These are phyloP conservation scores for Pichia sp. DNA, from an alignment of 1,139 yeast species.

Conservation along the genomic window DNA sequence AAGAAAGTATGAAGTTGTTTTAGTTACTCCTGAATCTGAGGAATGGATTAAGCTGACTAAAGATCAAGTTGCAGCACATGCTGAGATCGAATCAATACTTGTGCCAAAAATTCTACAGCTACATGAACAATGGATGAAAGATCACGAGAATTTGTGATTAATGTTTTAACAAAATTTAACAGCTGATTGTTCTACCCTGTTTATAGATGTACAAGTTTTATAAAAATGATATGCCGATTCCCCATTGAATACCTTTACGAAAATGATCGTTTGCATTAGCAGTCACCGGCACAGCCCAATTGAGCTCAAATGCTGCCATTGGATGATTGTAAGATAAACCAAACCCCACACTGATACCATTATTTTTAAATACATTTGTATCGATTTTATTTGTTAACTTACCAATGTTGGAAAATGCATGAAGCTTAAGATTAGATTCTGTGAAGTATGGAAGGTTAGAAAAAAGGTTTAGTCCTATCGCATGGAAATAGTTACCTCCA, in stretches of 20 bases:
- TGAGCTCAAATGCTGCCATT: slow-evolving; percentile 84
- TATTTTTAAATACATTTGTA: slow-evolving; percentile 5
- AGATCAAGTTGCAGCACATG: slow-evolving; percentile 32
- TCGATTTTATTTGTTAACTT: slow-evolving; percentile 36
- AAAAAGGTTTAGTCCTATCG: slow-evolving; percentile 65
- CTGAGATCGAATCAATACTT: slow-evolving; percentile 69
- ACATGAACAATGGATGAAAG: slow-evolving; percentile 56
- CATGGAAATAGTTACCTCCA: slow-evolving; percentile 76
- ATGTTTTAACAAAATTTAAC: background rate
- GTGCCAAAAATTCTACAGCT: slow-evolving; percentile 63
- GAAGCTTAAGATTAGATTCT: slow-evolving; percentile 61
- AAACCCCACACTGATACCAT: slow-evolving; percentile 49
- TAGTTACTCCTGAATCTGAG: slow-evolving; percentile 51
- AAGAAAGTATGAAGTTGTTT: slow-evolving; percentile 79
- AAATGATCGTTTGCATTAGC: slow-evolving; percentile 57
- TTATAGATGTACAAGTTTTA: slow-evolving; percentile 24
- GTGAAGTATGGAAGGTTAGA: slow-evolving; percentile 54
- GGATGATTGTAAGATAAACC: slow-evolving; percentile 84
- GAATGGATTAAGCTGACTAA: slow-evolving; percentile 49
- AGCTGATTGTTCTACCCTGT: background rate
- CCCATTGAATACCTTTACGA: slow-evolving; percentile 88
- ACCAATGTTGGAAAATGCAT: slow-evolving; percentile 69
- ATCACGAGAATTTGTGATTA: slow-evolving; percentile 10
- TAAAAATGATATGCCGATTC: slow-evolving; percentile 80
- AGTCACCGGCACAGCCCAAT: slow-evolving; percentile 71